phyloP scores from a whole-genome alignment of 2,329 filamentous ascomycete species.

The Neodidymelliopsis sp. region DNA sequence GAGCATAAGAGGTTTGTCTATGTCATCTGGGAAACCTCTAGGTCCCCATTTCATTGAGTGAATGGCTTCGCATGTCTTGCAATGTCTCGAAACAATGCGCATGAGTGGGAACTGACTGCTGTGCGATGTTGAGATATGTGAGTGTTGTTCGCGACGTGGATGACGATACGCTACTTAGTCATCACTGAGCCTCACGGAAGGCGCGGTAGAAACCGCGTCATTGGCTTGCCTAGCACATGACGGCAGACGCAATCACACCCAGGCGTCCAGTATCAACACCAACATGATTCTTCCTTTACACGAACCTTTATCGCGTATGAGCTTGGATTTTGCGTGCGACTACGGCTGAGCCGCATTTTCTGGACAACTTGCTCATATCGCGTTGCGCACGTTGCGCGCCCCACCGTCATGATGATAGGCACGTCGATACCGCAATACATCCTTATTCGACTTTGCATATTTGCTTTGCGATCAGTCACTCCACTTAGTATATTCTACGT shows the following conservation, averaged over 20 bases:
- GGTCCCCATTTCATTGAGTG: no score
- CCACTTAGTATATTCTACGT: slow-evolving; percentile 59
- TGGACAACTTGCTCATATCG: neutral
- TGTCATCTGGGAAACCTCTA: no score
- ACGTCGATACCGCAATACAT: slow-evolving; percentile 50
- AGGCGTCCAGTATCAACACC: slow-evolving; percentile 1
- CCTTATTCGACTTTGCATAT: slow-evolving; percentile 59
- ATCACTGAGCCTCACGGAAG: neutral
- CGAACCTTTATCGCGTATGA: neutral
- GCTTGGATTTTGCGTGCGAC: slow-evolving; percentile 7
- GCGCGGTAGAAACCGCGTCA: slow-evolving; percentile 1
- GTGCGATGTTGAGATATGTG: no score
- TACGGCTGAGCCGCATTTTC: slow-evolving; percentile 4
- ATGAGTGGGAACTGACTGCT: no score
- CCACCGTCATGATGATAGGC: slow-evolving; percentile 48
- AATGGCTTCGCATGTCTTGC: no score
- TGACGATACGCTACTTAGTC: slow-evolving; percentile 1
- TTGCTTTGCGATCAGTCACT: slow-evolving; percentile 58
- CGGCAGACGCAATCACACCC: slow-evolving; percentile 7
- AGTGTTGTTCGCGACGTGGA: no score
- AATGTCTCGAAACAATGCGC: no score
- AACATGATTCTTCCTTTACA: neutral
- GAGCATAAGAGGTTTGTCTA: no score
- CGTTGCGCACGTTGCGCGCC: neutral
- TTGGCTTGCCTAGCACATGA: no score